Percentiles rank a stretch among this genome's conserved stretches.
Conservation (phyloP, 306 rosid species). For the Cicer bijugum region DNA sequence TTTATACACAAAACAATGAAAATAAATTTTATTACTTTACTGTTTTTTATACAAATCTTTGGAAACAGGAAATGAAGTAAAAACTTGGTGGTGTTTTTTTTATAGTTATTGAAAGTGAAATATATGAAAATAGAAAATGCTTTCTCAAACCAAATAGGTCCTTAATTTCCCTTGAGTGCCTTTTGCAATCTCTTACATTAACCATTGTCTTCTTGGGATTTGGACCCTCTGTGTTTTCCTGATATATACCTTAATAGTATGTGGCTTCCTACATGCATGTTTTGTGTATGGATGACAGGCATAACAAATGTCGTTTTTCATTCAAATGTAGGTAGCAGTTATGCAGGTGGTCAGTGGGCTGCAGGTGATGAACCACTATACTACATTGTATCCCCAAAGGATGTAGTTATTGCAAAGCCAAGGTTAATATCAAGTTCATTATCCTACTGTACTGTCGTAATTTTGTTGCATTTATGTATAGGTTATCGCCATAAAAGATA, state of each 20-base stretch:
- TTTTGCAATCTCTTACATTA: conserved; percentile 18
- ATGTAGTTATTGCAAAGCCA: conserved; percentile 96
- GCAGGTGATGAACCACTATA: conserved; percentile 95
- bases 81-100: neutral
- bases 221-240: conserved; percentile 14
- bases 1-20: neutral
- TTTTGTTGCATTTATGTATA: conserved; percentile 23
- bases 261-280: conserved; percentile 30
- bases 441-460: neutral
- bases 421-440: conserved; percentile 62
- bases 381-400: conserved; percentile 95
- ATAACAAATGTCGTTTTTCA: conserved; percentile 40
- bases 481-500: conserved; percentile 2
- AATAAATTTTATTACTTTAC: neutral
- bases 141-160: conserved; percentile 12
- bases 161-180: neutral
- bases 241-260: conserved; percentile 14
- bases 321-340: conserved; percentile 90
- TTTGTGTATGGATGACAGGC: conserved; percentile 39
- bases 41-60: neutral
- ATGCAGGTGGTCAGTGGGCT: conserved; percentile 99
- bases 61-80: neutral
- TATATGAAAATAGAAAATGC: neutral
- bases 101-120: neutral
- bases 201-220: conserved; percentile 15